Evolutionary conservation across 1,284 basidiomycete species (phyloP).

Genomic region (Cystobasidium pallidum): DNA sequence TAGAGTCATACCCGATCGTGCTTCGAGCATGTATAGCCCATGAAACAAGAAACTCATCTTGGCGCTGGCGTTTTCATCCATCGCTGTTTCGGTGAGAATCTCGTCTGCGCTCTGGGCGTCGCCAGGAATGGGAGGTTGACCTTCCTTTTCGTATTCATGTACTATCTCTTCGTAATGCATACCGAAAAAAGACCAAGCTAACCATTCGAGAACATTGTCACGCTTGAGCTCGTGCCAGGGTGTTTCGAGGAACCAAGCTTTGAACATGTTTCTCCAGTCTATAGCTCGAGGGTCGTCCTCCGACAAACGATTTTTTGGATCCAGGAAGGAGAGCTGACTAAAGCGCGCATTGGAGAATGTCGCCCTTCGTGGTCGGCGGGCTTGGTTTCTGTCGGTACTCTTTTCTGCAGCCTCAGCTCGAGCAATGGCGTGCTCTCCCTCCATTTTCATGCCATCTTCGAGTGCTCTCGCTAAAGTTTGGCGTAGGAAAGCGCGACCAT

Average conservation of each 20-base stretch:
- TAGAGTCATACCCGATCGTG: slow-evolving; percentile 69
- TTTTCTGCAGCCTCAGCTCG: slow-evolving; percentile 1
- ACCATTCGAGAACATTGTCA: slow-evolving; percentile 72
- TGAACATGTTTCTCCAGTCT: slow-evolving; percentile 72
- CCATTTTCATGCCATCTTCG: slow-evolving; percentile 56
- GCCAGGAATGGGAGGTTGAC: slow-evolving; percentile 14
- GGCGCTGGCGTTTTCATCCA: slow-evolving; percentile 24
- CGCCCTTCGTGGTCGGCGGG: slow-evolving; percentile 34
- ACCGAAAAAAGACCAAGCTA: slow-evolving; percentile 76
- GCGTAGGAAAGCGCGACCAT: slow-evolving; percentile 60
- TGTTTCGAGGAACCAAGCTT: slow-evolving; percentile 65
- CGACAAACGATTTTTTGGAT: slow-evolving; percentile 64
- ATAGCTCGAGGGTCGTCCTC: slow-evolving; percentile 70
- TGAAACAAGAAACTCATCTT: slow-evolving; percentile 45
- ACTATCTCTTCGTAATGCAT: slow-evolving; percentile 23
- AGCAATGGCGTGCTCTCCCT: slow-evolving; percentile 28
- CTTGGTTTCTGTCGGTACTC: neutral
- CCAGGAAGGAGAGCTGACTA: slow-evolving; percentile 45
- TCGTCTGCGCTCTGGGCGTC: slow-evolving; percentile 27
- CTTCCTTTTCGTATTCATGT: slow-evolving; percentile 29
- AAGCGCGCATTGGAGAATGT: slow-evolving; percentile 39
- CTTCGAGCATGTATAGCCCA: slow-evolving; percentile 50
- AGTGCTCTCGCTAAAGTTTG: slow-evolving; percentile 66
- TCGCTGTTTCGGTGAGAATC: slow-evolving; percentile 8
- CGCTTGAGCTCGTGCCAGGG: slow-evolving; percentile 72